These are phyloP conservation scores for Candida silvicultrix DNA, from an alignment of 805 yeast genomes.

Conservation along the genomic window DNA sequence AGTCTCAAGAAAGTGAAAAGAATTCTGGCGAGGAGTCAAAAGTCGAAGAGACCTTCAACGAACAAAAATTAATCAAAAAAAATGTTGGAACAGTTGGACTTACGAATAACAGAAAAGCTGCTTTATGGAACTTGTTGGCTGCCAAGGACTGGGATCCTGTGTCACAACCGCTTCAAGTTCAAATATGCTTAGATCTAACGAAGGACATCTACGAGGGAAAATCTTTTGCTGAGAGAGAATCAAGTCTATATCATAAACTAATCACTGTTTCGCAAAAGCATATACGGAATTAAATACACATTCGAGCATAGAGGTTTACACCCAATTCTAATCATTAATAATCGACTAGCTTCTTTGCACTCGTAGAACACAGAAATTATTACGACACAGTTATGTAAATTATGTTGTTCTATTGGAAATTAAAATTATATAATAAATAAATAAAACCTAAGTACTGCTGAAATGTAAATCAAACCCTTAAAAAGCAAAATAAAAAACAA, in stretches of 20 bases:
- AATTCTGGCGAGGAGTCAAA: constrained; percentile 8
- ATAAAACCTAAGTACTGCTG: background rate
- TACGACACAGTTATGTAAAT: background rate
- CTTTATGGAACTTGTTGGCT: constrained; percentile 71
- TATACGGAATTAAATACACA: background rate
- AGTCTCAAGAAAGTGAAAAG: constrained; percentile 18
- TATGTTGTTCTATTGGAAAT: background rate
- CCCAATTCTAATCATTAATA: too few relatives aligned
- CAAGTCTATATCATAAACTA: constrained; percentile 12
- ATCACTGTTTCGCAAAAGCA: background rate
- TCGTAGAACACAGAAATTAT: too few relatives aligned
- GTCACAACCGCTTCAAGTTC: constrained; percentile 22
- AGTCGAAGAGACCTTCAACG: constrained; percentile 1
- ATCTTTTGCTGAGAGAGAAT: constrained; percentile 16
- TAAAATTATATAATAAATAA: background rate
- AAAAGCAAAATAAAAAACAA: constrained; percentile 1
- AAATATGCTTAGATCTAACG: constrained; percentile 23
- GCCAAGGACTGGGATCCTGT: constrained; percentile 59
- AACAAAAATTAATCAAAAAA: constrained; percentile 25
- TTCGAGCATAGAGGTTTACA: too few relatives aligned
- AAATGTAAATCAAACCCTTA: background rate
- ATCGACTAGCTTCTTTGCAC: too few relatives aligned
- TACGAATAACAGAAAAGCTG: constrained; percentile 64
- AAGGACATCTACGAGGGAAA: constrained; percentile 23
- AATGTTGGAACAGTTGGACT: constrained; percentile 41